Conservation (phyloP, 352 stramenopile species). For the Phytophthora chlamydospora region DNA sequence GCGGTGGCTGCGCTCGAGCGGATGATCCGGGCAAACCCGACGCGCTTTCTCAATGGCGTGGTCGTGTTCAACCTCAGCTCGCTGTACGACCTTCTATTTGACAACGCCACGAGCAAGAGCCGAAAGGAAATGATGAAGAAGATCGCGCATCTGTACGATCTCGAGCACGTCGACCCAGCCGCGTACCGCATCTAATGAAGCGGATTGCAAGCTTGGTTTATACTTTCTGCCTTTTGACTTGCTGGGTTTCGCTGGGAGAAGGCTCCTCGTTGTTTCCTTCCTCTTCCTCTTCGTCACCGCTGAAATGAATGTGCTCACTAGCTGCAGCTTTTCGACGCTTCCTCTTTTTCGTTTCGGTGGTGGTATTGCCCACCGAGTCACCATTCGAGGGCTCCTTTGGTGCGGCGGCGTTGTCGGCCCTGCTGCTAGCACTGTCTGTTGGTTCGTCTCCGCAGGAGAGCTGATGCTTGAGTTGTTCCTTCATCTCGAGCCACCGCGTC, state of each 20-base stretch:
- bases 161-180: conserved; percentile 74
- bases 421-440: not conserved
- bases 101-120: conserved; percentile 77
- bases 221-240: conserved; percentile 37
- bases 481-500: conserved; percentile 61
- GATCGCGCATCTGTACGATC: conserved; percentile 70
- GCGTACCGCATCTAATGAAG: conserved; percentile 72
- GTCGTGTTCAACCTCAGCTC: conserved; percentile 86
- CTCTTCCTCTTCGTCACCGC: conserved; percentile 31
- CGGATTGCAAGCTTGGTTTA: conserved; percentile 11
- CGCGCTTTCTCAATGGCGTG: conserved; percentile 69
- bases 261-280: conserved; percentile 21
- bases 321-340: conserved; percentile 15
- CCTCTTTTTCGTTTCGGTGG: conserved; percentile 22
- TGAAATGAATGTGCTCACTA: conserved; percentile 52
- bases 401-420: not conserved
- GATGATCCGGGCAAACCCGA: conserved; percentile 73
- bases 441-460: conserved; percentile 21
- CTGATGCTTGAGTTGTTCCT: conserved; percentile 64
- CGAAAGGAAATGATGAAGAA: conserved; percentile 89
- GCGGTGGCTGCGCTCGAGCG: conserved; percentile 71
- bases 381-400: not conserved
- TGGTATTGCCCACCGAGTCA: not conserved
- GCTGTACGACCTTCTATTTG: conserved; percentile 80
- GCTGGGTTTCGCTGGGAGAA: not conserved